Evolutionary conservation across 176 grass and related monocot species (phyloP).

Genomic region (Aegilops longissima): DNA sequence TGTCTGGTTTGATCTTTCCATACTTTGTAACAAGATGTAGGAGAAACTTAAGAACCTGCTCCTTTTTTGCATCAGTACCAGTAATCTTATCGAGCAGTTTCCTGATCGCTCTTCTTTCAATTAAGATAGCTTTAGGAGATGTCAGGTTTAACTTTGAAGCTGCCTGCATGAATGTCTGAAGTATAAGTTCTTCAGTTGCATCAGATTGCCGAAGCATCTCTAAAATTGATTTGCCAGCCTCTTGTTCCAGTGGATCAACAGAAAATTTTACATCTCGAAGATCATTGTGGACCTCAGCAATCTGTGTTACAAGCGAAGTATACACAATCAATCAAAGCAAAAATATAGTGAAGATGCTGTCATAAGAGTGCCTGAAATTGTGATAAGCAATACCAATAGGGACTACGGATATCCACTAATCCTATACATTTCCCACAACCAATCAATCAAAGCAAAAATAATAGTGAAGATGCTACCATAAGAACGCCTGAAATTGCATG

Average conservation of each 20-base stretch:
- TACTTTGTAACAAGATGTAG: conserved; percentile 72
- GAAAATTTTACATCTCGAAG: conserved; percentile 64
- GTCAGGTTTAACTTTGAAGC: conserved; percentile 78
- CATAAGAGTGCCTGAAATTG: conserved; percentile 12
- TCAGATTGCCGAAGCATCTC: conserved; percentile 60
- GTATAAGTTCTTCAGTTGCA: conserved; percentile 68
- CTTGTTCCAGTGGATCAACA: conserved; percentile 69
- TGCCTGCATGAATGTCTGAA: conserved; percentile 60
- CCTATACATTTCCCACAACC: background rate
- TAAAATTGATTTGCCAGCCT: conserved; percentile 70
- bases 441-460: conserved; percentile 18
- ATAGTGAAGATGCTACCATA: background rate
- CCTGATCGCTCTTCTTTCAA: conserved; percentile 81
- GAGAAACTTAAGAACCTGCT: conserved; percentile 57
- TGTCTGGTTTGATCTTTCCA: conserved; percentile 63
- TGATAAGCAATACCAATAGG: conserved; percentile 7
- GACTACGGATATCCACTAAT: background rate
- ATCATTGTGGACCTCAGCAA: conserved; percentile 69
- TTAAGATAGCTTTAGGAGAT: conserved; percentile 82
- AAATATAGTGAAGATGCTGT: background rate
- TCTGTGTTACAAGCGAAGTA: conserved; percentile 45
- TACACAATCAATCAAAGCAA: conserved; percentile 27
- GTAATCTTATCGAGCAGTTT: conserved; percentile 62
- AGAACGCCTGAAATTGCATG: conserved; percentile 21
- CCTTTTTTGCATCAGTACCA: conserved; percentile 68